Base-by-base conservation (phyloP, 306 rosid species). In the Senna tora region DNA sequence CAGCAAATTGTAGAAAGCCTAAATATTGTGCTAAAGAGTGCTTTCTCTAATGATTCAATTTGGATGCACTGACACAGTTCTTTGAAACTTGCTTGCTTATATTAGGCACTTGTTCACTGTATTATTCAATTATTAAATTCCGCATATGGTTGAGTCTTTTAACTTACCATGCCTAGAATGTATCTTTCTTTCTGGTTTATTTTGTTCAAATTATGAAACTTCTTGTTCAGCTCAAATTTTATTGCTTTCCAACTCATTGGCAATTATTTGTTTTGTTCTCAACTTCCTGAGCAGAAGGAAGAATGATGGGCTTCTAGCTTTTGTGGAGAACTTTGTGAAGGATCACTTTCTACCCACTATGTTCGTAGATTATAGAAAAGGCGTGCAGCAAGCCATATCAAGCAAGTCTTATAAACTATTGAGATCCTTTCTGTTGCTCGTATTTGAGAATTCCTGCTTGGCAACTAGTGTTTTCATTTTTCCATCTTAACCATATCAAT, bases 311-410 rank as follows among this genome's bases (percentile, higher is more conserved):
- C 75, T 95, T 76, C 89, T 85, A 71, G 88, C 97, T 73, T 95
- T 95, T 79, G 89, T 95, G 92, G 99, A 95, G 88, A 95, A 95
- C 77, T 91, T 95, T 75, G 96, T 95, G 75, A 95, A 95, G 89
- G 99, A 95, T 84, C 99, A 87, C 73, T 95, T 95, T 65, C 80
- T 95, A 69, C 99, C 99, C 34, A 92, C 97, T 43, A 89, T 95
- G 97, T 95, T 91, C 71, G 99, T 95, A 69, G 99, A 95, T 87
- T 95, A 95, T 88, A 85, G 99, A 78, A 95, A 95, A 81, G 84
- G 97, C 69, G 97, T 95, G 68, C 99, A 95, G 60, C 99, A 95
- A 82, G 99, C 99, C 80, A 95, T 95, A 84, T 95, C 99, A 85
- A 95, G 99, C 85, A 91, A 89, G 97, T 91, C 80, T 83, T 70